Percentiles rank a stretch among this genome's conserved stretches.
Evolutionary conservation across 225 moss, liverwort and hornwort genomes (phyloP).

Genomic region (Ulota crispa): DNA sequence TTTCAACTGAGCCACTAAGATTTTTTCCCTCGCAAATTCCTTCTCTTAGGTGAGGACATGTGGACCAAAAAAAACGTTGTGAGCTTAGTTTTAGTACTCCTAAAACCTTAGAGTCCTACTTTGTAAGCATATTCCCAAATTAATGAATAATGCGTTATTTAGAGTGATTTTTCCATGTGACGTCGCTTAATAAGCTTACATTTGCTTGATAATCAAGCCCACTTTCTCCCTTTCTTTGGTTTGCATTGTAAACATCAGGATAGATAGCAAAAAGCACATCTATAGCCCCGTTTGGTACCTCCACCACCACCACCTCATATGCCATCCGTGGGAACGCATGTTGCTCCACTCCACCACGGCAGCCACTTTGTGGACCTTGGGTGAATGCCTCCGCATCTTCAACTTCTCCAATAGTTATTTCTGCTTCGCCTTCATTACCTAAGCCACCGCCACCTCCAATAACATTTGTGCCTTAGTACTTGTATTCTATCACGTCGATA

Average conservation of each 20-base stretch:
- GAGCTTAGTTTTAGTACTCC: too few relatives aligned
- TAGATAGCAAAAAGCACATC: constrained; percentile 10
- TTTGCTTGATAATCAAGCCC: too few relatives aligned
- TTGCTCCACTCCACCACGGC: neutral
- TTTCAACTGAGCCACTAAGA: too few relatives aligned
- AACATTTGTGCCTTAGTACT: constrained; percentile 34
- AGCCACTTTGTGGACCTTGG: neutral
- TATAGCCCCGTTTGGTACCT: constrained; percentile 19
- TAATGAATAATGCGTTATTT: too few relatives aligned
- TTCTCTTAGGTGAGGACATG: too few relatives aligned
- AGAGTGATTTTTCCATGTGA: neutral
- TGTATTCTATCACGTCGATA: constrained; percentile 31
- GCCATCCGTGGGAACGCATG: constrained; percentile 5
- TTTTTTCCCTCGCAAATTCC: too few relatives aligned
- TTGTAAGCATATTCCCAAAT: too few relatives aligned
- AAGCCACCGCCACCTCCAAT: constrained; percentile 11
- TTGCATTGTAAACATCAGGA: constrained; percentile 8
- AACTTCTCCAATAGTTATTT: neutral
- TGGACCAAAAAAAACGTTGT: too few relatives aligned
- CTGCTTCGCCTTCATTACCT: neutral
- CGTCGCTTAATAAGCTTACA: neutral
- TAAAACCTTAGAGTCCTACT: too few relatives aligned
- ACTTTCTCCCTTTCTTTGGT: neutral
- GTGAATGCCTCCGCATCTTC: neutral
- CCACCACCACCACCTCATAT: constrained; percentile 23